Conservation (phyloP, 2,329 filamentous ascomycete genomes). For the Cladophialophora carrionii region DNA sequence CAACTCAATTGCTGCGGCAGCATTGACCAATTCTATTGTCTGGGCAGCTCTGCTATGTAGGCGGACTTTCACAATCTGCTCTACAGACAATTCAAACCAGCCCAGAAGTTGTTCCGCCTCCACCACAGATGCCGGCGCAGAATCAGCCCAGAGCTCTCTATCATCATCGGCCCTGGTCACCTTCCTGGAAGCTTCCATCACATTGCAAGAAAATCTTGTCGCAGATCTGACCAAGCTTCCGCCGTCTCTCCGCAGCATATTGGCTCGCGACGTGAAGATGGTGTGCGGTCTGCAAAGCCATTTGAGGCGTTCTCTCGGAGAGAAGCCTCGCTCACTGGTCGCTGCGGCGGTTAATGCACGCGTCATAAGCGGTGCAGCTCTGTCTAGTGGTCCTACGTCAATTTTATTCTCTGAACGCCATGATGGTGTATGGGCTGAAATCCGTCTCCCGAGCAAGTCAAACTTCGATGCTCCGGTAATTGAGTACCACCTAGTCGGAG, state of each 20-base stretch:
- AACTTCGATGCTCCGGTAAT: constrained; percentile 43
- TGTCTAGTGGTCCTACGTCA: not conserved
- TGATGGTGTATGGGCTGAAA: constrained; percentile 14
- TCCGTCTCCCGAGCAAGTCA: not conserved
- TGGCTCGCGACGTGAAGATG: constrained; percentile 56
- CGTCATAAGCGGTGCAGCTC: constrained; percentile 7
- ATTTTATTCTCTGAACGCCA: constrained; percentile 10
- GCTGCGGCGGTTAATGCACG: constrained; percentile 4
- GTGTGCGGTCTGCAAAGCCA: constrained; percentile 44
- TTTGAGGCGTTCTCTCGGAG: constrained; percentile 47
- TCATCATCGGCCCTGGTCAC: constrained; percentile 31
- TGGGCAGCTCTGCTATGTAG: constrained; percentile 32
- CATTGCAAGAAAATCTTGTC: constrained; percentile 54
- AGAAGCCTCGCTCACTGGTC: constrained; percentile 5
- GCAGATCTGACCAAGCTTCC: constrained; percentile 46
- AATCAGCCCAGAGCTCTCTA: not conserved
- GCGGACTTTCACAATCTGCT: constrained; percentile 25
- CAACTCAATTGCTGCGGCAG: constrained; percentile 47
- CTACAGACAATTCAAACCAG: not conserved
- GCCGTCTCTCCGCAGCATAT: constrained; percentile 43
- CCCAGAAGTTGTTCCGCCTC: not conserved
- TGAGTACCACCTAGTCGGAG: constrained; percentile 53
- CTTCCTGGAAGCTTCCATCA: constrained; percentile 49
- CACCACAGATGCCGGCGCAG: not conserved
- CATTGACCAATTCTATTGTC: constrained; percentile 38